Evolutionary conservation across 78 protist genomes (phyloP), one percentile per base, ranked within the genome.

Genomic region (Fonticula alba): DNA sequence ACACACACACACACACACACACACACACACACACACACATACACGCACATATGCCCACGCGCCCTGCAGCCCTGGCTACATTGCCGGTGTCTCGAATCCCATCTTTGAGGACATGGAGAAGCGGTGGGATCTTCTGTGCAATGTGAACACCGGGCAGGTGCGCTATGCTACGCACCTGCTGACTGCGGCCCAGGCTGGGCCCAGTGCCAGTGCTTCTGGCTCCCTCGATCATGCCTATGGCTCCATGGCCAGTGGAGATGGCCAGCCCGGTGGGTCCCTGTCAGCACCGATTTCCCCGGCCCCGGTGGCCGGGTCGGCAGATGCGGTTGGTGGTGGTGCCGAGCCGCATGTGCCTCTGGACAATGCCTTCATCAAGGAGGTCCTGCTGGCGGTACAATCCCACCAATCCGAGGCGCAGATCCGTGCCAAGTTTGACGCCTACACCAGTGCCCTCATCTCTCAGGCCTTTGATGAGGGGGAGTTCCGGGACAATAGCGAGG

Each of bases 51-150:
- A 19, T 57, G 13, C 15, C 5, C 20, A 32, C 24, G 13, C 24
- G 19, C 36, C 26, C 3, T 24, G 49, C 31, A 73, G 57, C 26
- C 72, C 73, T 1, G 87, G 83, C 22, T 81, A 64, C 41, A 76
- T 83, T 19, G 73, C 79, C 3, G 89, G 89, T 58, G 84, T 68
- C 20, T 62, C 78, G 7, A 83, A 83, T 64, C 87, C 86, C 15
- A 74, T 82, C 64, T 83, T 83, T 59, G 77, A 73, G 62, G 74
- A 76, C 43, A 46, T 64, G 47, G 7, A 54, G 6, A 73, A 83
- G 31, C 74, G 84, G 86, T 83, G 89, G 89, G 89, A 82, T 57
- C 66, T 83, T 35, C 37, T 82, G 4, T 83, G 86, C 63, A 63
- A 83, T 47, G 33, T 83, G 19, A 62, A 67, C 6, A 79, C 83